Base-by-base conservation (phyloP, 192 early-diverging fungal species). In the Rhizoclosmatium sp. region DNA sequence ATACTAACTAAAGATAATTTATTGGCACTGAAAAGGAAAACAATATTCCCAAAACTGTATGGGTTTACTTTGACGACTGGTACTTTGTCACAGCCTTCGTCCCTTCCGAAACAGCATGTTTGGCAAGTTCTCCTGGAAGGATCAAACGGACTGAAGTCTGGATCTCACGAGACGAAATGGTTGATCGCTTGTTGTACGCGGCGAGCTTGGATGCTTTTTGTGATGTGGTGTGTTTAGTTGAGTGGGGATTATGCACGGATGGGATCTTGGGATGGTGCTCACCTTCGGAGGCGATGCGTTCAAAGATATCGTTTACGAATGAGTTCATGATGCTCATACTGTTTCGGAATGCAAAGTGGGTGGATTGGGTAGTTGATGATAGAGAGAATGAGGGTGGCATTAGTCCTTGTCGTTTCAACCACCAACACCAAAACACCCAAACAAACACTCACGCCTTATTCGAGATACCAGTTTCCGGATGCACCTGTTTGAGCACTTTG, bases 281-380 rank as follows among this genome's bases (percentile, higher is more conserved):
- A 54, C 51, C 72, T 80, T 87, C 86, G 10, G 69, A 80, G 59
- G 96, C 96, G 75, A 97, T 96, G 82, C 96, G 94, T 86, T 97
- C 97, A 84, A 98, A 98, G 86, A 98, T 98, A 87, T 97, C 96
- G 88, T 96, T 94, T 79, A 98, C 96, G 82, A 98, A 98, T 54
- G 95, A 96, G 95, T 98, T 97, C 84, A 95, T 89, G 87, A 96
- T 96, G 51, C 93, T 94, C 97, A 98, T 98, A 87, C 81, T 87
- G 83, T 5, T 65, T 77, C 60, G 96, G 96, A 75, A 97, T 96
- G 82, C 95, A 31, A 31, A 31, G n/a, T n/a, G n/a, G 94, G 86
- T 97, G 96, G 84, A 98, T 97, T 86, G 97, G 97, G 87, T 97
- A 95, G 88, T 96, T 94, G 80, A 98, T 95, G 83, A 98, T 97